Evolutionary conservation across 2,329 filamentous ascomycete genomes (phyloP), one percentile per base, ranked within the genome.

Genomic region (Fusarium tanahbumbuense): DNA sequence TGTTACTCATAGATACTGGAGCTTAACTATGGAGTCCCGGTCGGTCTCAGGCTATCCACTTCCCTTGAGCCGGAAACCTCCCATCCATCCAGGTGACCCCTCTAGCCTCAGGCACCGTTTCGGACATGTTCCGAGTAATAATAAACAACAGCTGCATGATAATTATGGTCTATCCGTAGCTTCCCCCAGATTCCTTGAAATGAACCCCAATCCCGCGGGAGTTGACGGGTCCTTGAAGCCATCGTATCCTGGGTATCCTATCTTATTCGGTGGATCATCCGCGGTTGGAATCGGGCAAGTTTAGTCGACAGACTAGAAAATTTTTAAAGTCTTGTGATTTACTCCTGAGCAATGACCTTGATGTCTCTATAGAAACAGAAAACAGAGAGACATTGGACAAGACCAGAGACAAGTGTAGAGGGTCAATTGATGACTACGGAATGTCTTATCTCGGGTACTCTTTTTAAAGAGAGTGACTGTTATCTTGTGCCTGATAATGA

Each of bases 1-100:
- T 60, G 58, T 64, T 71, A 68, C 68, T 70, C 67, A 70, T 68
- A 70, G 60, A 47, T 64, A 27, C 22, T 28, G 42, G 52, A 60
- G 54, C 54, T 50, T n/a, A n/a, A 37, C 34, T 37, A 30, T 32
- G 13, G 20, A 30, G 15, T 48, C 28, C 28, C 32, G 32, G 16
- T 37, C n/a, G n/a, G 46, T 20, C 37, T 37, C 34, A 37, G 18
- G 18, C 34, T 37, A 37, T 37, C 34, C 34, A 37, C 34, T 37
- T 37, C 34, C 34, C 34, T 37, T 37, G 34, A 37, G 18, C 34
- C 34, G 34, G 34, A 37, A 37, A 37, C 34, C 3, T 2, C 34
- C 34, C 34, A n/a, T 37, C 34, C 34, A 37, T 37, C 18, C 34
- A 37, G 34, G 18, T 37, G 34, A 37, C 34, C 34, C 30, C 34